Evolutionary conservation across 192 early-diverging fungal species (phyloP), one percentile per base, ranked within the genome.

Genomic region (Mortierella claussenii): DNA sequence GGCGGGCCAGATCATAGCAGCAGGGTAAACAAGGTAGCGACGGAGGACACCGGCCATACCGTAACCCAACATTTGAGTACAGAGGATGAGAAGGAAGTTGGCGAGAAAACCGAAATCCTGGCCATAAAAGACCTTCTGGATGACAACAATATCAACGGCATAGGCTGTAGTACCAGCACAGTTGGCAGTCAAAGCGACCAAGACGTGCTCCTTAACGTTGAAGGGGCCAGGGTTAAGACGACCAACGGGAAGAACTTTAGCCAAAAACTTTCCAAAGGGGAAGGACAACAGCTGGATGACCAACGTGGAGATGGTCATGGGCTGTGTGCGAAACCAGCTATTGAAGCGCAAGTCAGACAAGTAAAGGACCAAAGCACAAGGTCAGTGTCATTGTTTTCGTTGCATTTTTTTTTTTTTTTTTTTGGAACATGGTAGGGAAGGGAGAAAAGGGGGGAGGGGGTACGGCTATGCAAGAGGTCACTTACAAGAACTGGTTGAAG

Each of bases 1-100:
- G 5, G 86, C 65, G 10, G 97, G 97, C 95, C 95, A 98, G 43
- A 93, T 80, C 93, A 95, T 95, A 12, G 87, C 82, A 13, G 89
- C 70, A n/a, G 93, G 94, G 57, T 91, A 87, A n/a, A 96, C 94
- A 13, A 96, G 82, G 76, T 89, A 94, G 27, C 86, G 85, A 50
- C 97, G 90, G 30, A 88, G 81, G 8, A 95, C 78, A 59, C 95
- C 95, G 13, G 95, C 90, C 75, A 96, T 71, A 61, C 86, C 86
- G 48, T 81, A 87, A 33, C 85, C 85, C 26, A 87, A 46, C 49
- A 82, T 53, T 53, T 80, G 79, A 4, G 93, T 93, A 0, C 90
- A 88, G 49, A 92, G 42, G 26, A 90, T 65, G 15, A 92, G 52
- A 4, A 88, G 57, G 27, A 89, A 65, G 42, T 84, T 82, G 52